phyloP scores from a whole-genome alignment of 2,329 filamentous ascomycete genomes.

The Cercospora sojina region DNA sequence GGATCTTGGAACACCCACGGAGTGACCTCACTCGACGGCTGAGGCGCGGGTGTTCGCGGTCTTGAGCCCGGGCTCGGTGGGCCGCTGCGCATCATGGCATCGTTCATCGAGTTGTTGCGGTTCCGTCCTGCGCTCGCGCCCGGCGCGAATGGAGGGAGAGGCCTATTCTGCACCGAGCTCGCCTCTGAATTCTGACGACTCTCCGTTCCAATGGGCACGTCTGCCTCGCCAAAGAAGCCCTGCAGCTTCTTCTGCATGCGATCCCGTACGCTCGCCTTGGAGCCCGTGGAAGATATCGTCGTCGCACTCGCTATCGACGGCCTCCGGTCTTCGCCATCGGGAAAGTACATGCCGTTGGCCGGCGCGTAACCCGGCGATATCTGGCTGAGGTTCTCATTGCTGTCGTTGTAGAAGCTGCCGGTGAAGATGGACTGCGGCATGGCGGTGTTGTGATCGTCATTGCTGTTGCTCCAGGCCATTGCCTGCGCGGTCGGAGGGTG shows the following conservation, averaged over 20 bases:
- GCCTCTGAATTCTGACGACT: conserved; percentile 65
- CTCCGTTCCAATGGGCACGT: conserved; percentile 64
- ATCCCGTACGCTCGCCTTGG: conserved; percentile 69
- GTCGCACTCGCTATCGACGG: conserved; percentile 87
- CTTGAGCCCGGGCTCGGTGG: conserved; percentile 74
- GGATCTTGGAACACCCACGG: conserved; percentile 85
- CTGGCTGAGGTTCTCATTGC: conserved; percentile 67
- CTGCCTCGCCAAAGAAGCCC: conserved; percentile 82
- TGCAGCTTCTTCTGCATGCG: conserved; percentile 79
- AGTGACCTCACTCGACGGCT: conserved; percentile 74
- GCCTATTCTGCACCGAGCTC: conserved; percentile 34
- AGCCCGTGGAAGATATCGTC: conserved; percentile 81
- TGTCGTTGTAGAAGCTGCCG: conserved; percentile 66
- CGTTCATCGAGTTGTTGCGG: conserved; percentile 79
- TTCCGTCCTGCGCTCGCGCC: conserved; percentile 55
- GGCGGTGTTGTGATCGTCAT: conserved; percentile 35
- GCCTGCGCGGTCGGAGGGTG: conserved; percentile 55
- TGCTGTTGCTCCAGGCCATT: conserved; percentile 47
- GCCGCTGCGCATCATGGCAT: conserved; percentile 53
- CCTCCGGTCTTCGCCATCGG: conserved; percentile 71
- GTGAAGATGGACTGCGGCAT: conserved; percentile 46
- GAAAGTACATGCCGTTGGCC: conserved; percentile 50
- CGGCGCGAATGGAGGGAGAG: conserved; percentile 56
- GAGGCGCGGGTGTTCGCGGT: conserved; percentile 67
- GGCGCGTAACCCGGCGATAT: conserved; percentile 69